A percentile compares a stretch with the other conserved stretches of the same genome.
phyloP scores from a whole-genome alignment of 192 early-diverging fungal species.

The Podila epigama region DNA sequence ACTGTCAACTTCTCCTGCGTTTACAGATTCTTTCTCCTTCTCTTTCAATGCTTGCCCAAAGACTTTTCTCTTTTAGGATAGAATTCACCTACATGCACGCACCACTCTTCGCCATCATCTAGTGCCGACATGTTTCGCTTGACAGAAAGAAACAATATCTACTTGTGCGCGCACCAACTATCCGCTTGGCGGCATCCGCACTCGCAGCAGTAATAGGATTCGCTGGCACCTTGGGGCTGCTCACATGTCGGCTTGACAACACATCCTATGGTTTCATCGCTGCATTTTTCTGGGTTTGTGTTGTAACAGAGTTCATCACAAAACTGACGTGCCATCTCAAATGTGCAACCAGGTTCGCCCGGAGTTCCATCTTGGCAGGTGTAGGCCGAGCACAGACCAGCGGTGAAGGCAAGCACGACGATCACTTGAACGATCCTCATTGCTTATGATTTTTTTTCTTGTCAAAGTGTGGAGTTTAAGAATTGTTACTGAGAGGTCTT shows the following conservation, averaged over 20 bases:
- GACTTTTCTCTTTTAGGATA: too few species aligned
- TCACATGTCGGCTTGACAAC: conserved; percentile 3
- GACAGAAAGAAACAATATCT: background rate
- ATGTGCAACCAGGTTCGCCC: background rate
- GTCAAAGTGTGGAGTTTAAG: background rate
- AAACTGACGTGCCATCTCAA: background rate
- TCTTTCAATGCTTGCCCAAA: too few species aligned
- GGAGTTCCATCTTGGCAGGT: conserved; percentile 5
- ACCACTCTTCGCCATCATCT: too few species aligned
- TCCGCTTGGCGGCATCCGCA: conserved; percentile 10
- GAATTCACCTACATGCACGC: too few species aligned
- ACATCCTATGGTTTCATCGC: background rate
- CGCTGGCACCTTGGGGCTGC: background rate
- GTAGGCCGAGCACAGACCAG: conserved; percentile 1
- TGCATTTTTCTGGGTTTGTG: background rate
- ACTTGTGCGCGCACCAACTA: conserved; percentile 2
- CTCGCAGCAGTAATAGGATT: conserved; percentile 2
- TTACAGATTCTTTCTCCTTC: too few species aligned
- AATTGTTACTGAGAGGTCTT: too few species aligned
- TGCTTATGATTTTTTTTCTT: background rate
- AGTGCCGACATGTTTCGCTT: background rate
- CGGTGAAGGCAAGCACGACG: background rate
- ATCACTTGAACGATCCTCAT: conserved; percentile 9
- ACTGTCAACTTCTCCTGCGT: too few species aligned
- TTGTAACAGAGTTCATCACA: background rate